A percentile compares a stretch with the other conserved stretches of the same genome.
phyloP scores from a whole-genome alignment of 768 basidiomycete species.

The Crassisporium funariophilum region DNA sequence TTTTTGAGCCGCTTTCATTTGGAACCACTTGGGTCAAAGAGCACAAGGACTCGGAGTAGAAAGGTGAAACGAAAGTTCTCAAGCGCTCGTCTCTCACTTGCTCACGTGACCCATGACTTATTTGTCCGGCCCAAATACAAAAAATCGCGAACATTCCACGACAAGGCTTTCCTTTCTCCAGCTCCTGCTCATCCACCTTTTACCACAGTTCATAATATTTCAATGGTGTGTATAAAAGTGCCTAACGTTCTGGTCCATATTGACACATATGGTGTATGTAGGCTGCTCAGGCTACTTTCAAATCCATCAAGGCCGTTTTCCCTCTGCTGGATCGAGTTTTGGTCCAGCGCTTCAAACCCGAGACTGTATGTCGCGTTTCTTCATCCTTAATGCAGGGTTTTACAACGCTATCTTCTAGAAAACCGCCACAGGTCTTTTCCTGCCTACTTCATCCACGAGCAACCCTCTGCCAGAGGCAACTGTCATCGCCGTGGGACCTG shows the following conservation, averaged over 20 bases:
- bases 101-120: constrained; percentile 10
- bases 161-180: constrained; percentile 7
- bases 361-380: constrained; percentile 66
- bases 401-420: constrained; percentile 64
- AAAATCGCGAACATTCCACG: constrained; percentile 32
- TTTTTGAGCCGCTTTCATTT: no score
- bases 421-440: constrained; percentile 96
- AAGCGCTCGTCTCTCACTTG: no score
- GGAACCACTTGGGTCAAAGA: no score
- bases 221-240: constrained; percentile 12
- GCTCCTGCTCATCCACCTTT: constrained; percentile 2
- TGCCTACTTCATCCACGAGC: constrained; percentile 86
- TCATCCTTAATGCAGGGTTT: neutral
- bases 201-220: neutral
- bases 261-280: constrained; percentile 24
- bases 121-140: constrained; percentile 17
- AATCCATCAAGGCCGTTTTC: constrained; percentile 86
- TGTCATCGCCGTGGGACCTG: constrained; percentile 94
- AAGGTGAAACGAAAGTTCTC: no score
- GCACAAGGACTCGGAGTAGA: no score
- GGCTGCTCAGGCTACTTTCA: constrained; percentile 93
- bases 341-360: constrained; percentile 96
- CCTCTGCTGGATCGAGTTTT: constrained; percentile 96
- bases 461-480: constrained; percentile 95
- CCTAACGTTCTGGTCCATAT: neutral